Base-by-base conservation (phyloP, 371 early-diverging fungal species). In the Fennellomyces sp. region DNA sequence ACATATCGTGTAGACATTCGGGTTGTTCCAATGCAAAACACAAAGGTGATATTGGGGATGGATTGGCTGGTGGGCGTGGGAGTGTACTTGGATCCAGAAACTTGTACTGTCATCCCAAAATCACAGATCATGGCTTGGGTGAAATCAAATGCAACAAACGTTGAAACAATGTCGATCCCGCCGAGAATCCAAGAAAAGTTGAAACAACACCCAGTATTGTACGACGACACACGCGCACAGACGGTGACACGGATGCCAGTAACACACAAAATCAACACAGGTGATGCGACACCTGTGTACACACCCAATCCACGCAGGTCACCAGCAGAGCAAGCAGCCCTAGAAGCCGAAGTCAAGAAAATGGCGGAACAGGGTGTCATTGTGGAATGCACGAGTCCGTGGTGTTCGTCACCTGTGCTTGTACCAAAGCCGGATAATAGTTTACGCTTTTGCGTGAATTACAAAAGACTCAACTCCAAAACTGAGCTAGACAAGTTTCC, bases 381-480 rank as follows among this genome's bases (percentile, higher is more conserved):
- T 8, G 21, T 35, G 10, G 64, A 67, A 17, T 60, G 60, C 0
- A 61, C 29, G 5, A 56, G 60, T 17, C 65, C 70, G 12, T 63
- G 63, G 66, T 49, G 57, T 15, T 49, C 76, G 1, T 80, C 82
- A 4, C 57, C 76, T 1, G 57, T 82, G 13, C 73, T 83, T 42
- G 70, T 75, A 1, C 65, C 64, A 42, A 83, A 87, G 60, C 71
- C 74, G 28, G 72, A 80, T 25, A 75, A 70, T 0, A 51, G 51
- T 7, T 53, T 58, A 17, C 65, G 82, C 2, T 39, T 85, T 4
- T 76, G 73, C 13, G 63, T 81, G 0, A 52, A 63, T n/a, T 69
- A 51, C 30, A 7, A 64, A 17, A 49, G 62, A 26, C 57, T 86
- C 47, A 86, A 83, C 55, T 42, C 56, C 0, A 61, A 66, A 0